Conservation (phyloP, 176 grass and related monocot species). For the Oryza meridionalis region DNA sequence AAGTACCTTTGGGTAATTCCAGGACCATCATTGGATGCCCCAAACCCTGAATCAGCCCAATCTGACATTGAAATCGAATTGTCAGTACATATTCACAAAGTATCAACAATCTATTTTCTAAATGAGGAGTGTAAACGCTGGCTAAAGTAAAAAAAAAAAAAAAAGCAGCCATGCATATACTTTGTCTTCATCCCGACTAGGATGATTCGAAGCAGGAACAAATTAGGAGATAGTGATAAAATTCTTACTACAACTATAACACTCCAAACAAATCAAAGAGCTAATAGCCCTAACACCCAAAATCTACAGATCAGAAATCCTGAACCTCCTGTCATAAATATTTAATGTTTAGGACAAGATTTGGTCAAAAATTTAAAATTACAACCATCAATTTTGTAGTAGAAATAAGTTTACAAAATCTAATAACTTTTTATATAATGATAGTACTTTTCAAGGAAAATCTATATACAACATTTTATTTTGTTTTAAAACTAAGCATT, state of each 20-base stretch:
- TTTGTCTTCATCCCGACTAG: neutral
- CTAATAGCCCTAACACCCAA: neutral
- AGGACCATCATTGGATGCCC: conserved; percentile 68
- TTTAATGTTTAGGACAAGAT: too few species aligned
- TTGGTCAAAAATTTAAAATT: too few species aligned
- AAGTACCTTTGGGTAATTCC: conserved; percentile 71
- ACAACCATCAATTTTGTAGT: too few species aligned
- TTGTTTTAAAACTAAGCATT: too few species aligned
- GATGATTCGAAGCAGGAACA: neutral
- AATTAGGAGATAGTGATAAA: neutral
- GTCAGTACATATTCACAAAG: conserved; percentile 27
- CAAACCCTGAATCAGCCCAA: conserved; percentile 79
- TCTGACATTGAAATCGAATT: conserved; percentile 55
- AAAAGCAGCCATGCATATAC: neutral
- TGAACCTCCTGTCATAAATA: too few species aligned
- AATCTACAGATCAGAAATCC: neutral
- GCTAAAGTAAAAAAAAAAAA: neutral
- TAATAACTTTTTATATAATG: too few species aligned
- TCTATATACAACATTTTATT: too few species aligned
- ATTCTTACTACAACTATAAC: conserved; percentile 3
- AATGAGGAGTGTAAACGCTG: neutral
- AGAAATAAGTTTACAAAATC: too few species aligned
- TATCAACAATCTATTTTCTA: neutral
- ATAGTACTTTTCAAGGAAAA: too few species aligned
- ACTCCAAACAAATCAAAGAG: neutral